Evolutionary conservation across 2,329 filamentous ascomycete genomes (phyloP).

Genomic region (Hymenoscyphus occultus): DNA sequence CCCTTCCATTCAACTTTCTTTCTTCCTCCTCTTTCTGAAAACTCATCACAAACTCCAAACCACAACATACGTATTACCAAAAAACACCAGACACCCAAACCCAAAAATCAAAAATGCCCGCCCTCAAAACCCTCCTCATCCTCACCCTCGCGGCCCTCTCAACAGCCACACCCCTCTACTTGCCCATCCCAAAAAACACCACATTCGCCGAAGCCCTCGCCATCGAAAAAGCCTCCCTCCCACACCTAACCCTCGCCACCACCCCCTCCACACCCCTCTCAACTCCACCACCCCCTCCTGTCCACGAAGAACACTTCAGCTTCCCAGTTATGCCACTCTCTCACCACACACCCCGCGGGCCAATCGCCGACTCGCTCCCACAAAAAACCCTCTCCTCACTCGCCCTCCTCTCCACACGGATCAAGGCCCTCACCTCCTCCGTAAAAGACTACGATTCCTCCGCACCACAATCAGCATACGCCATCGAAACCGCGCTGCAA

Average conservation of each 20-base stretch:
- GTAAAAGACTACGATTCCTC: neutral
- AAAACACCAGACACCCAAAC: too few species aligned
- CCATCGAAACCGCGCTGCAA: neutral
- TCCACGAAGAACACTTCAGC: neutral
- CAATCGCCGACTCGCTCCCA: neutral
- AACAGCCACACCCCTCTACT: too few species aligned
- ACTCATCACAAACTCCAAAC: neutral
- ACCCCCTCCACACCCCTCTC: neutral
- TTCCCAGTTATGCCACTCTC: neutral
- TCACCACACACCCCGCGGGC: neutral
- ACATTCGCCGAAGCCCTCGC: too few species aligned
- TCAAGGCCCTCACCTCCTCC: neutral
- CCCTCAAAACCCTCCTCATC: neutral
- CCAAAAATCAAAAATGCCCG: neutral
- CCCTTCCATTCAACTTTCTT: neutral
- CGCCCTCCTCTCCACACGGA: neutral
- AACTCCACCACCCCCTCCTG: neutral
- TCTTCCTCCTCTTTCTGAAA: neutral
- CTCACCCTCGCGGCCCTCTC: neutral
- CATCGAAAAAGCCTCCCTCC: too few species aligned
- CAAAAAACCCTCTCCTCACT: neutral
- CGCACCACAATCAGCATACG: neutral
- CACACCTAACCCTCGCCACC: too few species aligned
- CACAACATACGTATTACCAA: neutral
- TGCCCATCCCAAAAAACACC: too few species aligned